phyloP scores from a whole-genome alignment of 495 filamentous ascomycete species.

The Chaetomium fimeti region DNA sequence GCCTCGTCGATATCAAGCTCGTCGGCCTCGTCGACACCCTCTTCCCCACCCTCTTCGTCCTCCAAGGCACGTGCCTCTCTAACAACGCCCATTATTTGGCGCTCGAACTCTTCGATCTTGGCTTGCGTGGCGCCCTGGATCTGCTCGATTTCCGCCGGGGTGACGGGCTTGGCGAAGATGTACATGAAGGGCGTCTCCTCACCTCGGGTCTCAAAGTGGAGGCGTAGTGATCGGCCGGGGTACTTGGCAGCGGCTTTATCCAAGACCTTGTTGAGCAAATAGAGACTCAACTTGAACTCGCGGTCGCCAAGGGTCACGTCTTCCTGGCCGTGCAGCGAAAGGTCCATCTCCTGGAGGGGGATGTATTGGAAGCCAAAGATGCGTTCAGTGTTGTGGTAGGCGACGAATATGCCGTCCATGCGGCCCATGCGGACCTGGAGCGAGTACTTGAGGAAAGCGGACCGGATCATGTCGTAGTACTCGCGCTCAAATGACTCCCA shows the following conservation, averaged over 20 bases:
- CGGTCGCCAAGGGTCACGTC: conserved; percentile 68
- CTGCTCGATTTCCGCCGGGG: conserved; percentile 62
- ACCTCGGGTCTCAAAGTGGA: conserved; percentile 79
- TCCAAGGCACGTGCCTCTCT: conserved; percentile 9
- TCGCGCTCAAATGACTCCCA: conserved; percentile 94
- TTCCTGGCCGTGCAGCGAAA: conserved; percentile 69
- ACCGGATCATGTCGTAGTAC: conserved; percentile 93
- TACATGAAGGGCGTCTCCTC: conserved; percentile 70
- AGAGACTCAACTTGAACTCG: conserved; percentile 82
- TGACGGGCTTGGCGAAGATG: conserved; percentile 83
- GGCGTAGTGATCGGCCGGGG: conserved; percentile 70
- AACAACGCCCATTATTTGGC: conserved; percentile 54
- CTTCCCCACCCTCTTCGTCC: conserved; percentile 13
- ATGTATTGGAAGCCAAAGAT: conserved; percentile 99
- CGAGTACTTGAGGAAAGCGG: conserved; percentile 95
- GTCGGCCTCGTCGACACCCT: conserved; percentile 5
- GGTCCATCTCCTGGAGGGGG: conserved; percentile 81
- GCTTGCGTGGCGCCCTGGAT: conserved; percentile 67
- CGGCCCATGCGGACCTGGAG: conserved; percentile 93
- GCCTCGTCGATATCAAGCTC: conserved; percentile 30
- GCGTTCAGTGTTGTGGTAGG: conserved; percentile 89
- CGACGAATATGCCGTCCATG: conserved; percentile 99
- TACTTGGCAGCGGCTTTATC: conserved; percentile 70
- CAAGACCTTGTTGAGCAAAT: conserved; percentile 72
- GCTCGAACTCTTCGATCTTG: conserved; percentile 66